Evolutionary conservation across 2,329 filamentous ascomycete genomes (phyloP), one percentile per base, ranked within the genome.

Genomic region (Colletotrichum gigasporum): DNA sequence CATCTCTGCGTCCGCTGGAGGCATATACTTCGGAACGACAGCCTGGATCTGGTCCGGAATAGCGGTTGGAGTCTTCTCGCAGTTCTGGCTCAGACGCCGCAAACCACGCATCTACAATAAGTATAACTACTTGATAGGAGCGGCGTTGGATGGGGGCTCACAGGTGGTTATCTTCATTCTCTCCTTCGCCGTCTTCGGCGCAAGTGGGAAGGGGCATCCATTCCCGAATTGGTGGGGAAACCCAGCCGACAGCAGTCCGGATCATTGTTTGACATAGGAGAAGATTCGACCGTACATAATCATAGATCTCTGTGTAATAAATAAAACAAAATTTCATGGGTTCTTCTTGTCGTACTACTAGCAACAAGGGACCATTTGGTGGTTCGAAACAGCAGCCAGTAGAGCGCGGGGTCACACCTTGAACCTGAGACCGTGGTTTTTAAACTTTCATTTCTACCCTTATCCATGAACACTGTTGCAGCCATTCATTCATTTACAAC

Each of bases 1-100:
- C 39, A 78, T 83, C 54, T 65, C 74, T 28, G 77, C 74, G 71
- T 82, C 73, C 66, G 70, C 80, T 37, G 79, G 79, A 7, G 75
- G 72, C 50, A 71, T 79, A 1, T 79, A 72, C 48, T 77, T 78
- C 30, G 81, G 79, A 4, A 79, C 63, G 28, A 69, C 80, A 45
- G 73, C 74, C 2, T 76, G 74, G 20, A 69, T 80, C 12, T 67
- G 73, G 63, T 69, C 70, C 0, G 76, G 71, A 28, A 77, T 78
- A 55, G 68, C 69, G 0, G 64, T 76, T 12, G 78, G 76, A 7
- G 71, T 76, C 26, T 71, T 76, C 28, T 71, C 68, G 5, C 72
- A 74, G 47, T 60, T 69, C 12, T 74, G 68, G 51, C 58, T 74
- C 4, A 59, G 72, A 4, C 68, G 66, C 11, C 64, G 70, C 3